Conservation (phyloP, 495 filamentous ascomycete genomes). For the Neurospora tetrasperma region DNA sequence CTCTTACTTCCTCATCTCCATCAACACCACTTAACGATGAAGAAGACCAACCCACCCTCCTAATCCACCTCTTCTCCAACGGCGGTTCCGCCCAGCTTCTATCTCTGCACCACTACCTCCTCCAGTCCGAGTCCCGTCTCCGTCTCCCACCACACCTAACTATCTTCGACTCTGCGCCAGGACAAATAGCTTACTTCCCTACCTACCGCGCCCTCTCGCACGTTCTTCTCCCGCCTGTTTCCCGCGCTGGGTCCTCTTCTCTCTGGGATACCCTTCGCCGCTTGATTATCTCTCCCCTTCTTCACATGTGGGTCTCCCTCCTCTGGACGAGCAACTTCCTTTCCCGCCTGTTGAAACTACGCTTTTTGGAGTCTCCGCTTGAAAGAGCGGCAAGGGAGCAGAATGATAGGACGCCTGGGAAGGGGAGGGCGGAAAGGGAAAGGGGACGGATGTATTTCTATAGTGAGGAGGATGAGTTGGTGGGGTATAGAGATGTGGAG, state of each 20-base stretch:
- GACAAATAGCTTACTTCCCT: slow-evolving; percentile 19
- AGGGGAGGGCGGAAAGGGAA: slow-evolving; percentile 17
- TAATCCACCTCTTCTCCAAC: slow-evolving; percentile 37
- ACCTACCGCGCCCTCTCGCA: slow-evolving; percentile 19
- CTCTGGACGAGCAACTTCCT: slow-evolving; percentile 13
- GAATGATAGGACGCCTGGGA: slow-evolving; percentile 11
- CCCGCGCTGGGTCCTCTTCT: background rate
- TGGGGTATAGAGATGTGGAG: slow-evolving; percentile 32
- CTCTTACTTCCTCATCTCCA: background rate
- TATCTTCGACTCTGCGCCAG: slow-evolving; percentile 34
- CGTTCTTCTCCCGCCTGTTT: background rate
- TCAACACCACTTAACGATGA: background rate
- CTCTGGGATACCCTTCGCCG: background rate
- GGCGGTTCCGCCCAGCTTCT: slow-evolving; percentile 27
- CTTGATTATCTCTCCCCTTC: slow-evolving; percentile 16
- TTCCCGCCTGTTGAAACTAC: background rate
- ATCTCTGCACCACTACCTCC: slow-evolving; percentile 15
- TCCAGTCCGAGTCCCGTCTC: slow-evolving; percentile 1
- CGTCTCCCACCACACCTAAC: slow-evolving; percentile 21
- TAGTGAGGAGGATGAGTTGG: slow-evolving; percentile 27
- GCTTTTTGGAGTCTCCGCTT: slow-evolving; percentile 17
- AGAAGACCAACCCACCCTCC: slow-evolving; percentile 18
- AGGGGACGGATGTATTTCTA: slow-evolving; percentile 34
- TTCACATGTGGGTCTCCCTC: slow-evolving; percentile 5
- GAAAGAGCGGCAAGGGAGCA: slow-evolving; percentile 15